Evolutionary conservation across 768 basidiomycete species (phyloP).

Genomic region (Leccinum uliginosum): DNA sequence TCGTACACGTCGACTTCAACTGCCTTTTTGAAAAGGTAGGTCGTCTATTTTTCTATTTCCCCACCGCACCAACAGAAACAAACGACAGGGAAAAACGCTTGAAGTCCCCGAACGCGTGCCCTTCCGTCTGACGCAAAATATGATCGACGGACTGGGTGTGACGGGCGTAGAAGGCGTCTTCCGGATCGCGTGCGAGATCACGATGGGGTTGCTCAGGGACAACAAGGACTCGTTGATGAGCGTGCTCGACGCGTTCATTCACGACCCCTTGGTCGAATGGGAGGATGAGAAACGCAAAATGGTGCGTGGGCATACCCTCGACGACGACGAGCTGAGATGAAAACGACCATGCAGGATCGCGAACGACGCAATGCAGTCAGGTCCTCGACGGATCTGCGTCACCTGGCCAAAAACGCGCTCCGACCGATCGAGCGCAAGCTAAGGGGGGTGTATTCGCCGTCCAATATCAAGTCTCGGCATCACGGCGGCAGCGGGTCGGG

Average conservation of each 20-base stretch:
- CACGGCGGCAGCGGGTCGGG: conserved; percentile 23
- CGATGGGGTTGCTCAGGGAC: conserved; percentile 78
- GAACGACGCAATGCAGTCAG: conserved; percentile 44
- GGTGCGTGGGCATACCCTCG: conserved; percentile 31
- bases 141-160: conserved; percentile 89
- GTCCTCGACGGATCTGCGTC: conserved; percentile 52
- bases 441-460: conserved; percentile 59
- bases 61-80: neutral
- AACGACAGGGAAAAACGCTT: conserved; percentile 68
- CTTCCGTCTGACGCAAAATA: conserved; percentile 90
- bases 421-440: conserved; percentile 82
- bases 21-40: conserved; percentile 92
- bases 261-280: conserved; percentile 97
- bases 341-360: conserved; percentile 37
- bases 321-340: neutral
- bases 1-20: conserved; percentile 96
- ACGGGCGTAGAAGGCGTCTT: conserved; percentile 94
- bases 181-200: conserved; percentile 87
- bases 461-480: conserved; percentile 38
- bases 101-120: conserved; percentile 91
- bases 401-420: conserved; percentile 72
- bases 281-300: conserved; percentile 73
- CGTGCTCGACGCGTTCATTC: conserved; percentile 93
- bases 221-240: conserved; percentile 94
- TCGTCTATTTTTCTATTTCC: neutral